phyloP scores from a whole-genome alignment of 768 basidiomycete species.

The Serendipita sp. region DNA sequence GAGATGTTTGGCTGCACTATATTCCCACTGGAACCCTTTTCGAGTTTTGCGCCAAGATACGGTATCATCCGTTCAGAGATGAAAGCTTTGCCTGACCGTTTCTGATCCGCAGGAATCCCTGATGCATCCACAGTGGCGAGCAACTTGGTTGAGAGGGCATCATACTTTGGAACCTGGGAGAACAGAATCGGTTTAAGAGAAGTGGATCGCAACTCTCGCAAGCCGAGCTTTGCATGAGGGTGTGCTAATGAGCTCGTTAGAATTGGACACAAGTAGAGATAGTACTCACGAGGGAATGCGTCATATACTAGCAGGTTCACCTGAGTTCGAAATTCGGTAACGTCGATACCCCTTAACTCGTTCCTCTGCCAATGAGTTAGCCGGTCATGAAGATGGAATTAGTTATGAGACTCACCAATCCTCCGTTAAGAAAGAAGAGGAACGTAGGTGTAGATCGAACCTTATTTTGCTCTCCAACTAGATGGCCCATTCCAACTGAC shows the following conservation, averaged over 20 bases:
- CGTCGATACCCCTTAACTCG: conserved; percentile 59
- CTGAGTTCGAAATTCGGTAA: conserved; percentile 51
- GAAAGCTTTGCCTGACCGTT: conserved; percentile 19
- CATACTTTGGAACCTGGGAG: conserved; percentile 50
- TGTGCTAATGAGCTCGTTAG: conserved; percentile 37
- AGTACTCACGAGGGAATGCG: conserved; percentile 60
- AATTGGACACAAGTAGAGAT: background rate
- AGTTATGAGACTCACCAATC: conserved; percentile 34
- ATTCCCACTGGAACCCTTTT: conserved; percentile 10
- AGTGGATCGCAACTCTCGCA: conserved; percentile 45
- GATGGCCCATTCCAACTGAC: conserved; percentile 44
- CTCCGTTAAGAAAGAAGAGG: conserved; percentile 65
- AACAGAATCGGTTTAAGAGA: conserved; percentile 65
- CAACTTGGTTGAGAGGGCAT: conserved; percentile 48
- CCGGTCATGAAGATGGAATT: background rate
- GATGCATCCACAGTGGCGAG: conserved; percentile 41
- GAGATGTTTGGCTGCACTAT: conserved; percentile 13
- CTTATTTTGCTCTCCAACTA: conserved; percentile 44
- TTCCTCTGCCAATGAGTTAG: conserved; percentile 28
- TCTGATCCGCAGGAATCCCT: conserved; percentile 15
- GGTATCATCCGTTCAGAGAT: conserved; percentile 23
- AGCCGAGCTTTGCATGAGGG: conserved; percentile 43
- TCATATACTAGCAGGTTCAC: conserved; percentile 58
- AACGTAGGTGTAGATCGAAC: conserved; percentile 79
- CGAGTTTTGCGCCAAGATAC: conserved; percentile 27